A percentile compares a stretch with the other conserved stretches of the same genome.
Conservation (phyloP, 2,329 filamentous ascomycete species). For the Neurospora sp. region DNA sequence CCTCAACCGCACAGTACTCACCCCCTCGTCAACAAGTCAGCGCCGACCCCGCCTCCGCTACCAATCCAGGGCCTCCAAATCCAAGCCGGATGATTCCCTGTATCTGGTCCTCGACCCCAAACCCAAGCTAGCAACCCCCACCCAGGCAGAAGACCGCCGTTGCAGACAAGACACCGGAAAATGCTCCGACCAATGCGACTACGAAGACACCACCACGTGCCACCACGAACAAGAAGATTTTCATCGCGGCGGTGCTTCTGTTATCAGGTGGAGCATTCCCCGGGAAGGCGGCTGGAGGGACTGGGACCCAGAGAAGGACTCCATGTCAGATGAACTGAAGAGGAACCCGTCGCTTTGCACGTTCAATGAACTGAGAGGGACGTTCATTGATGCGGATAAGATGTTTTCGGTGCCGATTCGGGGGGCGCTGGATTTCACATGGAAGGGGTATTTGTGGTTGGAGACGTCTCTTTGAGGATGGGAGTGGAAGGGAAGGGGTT, state of each 20-base stretch:
- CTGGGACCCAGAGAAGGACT: background rate
- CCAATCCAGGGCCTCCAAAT: background rate
- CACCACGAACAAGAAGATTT: background rate
- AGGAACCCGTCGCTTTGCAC: background rate
- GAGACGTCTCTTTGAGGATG: background rate
- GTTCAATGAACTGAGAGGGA: background rate
- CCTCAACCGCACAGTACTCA: background rate
- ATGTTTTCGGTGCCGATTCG: conserved; percentile 1
- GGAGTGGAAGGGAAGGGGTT: no score
- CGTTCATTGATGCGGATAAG: conserved; percentile 2
- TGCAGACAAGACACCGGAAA: background rate
- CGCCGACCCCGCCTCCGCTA: background rate
- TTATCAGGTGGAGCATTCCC: background rate
- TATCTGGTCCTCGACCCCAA: background rate
- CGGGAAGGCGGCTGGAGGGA: background rate
- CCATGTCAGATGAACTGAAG: background rate
- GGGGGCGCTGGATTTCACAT: background rate
- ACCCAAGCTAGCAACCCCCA: background rate
- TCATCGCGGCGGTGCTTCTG: background rate
- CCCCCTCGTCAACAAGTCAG: background rate
- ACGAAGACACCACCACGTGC: background rate
- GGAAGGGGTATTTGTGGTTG: conserved; percentile 1
- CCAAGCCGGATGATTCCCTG: background rate
- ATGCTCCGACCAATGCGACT: background rate
- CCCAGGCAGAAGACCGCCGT: background rate